Evolutionary conservation across 495 filamentous ascomycete genomes (phyloP).

Genomic region (Talaromyces stipitatus): DNA sequence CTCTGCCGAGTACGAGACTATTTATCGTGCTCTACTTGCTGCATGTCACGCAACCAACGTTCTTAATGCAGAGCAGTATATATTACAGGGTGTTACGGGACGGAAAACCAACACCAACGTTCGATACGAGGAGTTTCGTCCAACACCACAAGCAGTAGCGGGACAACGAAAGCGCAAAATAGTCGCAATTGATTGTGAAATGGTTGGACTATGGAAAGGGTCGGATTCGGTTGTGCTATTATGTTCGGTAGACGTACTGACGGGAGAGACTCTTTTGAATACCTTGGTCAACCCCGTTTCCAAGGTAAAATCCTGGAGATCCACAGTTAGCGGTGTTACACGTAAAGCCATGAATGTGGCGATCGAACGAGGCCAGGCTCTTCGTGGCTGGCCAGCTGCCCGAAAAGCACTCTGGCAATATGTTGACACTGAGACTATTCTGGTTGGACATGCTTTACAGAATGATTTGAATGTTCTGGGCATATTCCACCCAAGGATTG

Average conservation of each 20-base stretch:
- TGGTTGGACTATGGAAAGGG: no score
- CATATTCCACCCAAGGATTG: conserved; percentile 30
- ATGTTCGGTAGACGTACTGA: conserved; percentile 38
- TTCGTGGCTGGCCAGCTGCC: conserved; percentile 32
- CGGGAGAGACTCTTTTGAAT: conserved; percentile 38
- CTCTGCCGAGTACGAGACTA: neutral
- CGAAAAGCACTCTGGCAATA: conserved; percentile 27
- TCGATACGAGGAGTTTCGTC: neutral
- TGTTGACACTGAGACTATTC: conserved; percentile 33
- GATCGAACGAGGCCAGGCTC: conserved; percentile 18
- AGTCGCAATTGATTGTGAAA: conserved; percentile 28
- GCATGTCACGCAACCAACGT: neutral
- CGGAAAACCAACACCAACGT: neutral
- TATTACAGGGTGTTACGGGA: neutral
- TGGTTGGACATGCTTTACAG: conserved; percentile 38
- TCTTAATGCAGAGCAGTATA: neutral
- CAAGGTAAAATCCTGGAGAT: conserved; percentile 27
- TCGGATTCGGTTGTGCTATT: conserved; percentile 17
- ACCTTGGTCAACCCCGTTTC: conserved; percentile 27
- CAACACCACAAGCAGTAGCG: neutral
- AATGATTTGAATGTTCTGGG: conserved; percentile 35
- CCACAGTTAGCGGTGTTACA: conserved; percentile 29
- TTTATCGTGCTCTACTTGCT: neutral
- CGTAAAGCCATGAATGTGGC: conserved; percentile 19
- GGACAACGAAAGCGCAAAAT: conserved; percentile 7